Percentiles rank a stretch among this genome's conserved stretches.
These are phyloP conservation scores for Globisporangium nunn DNA, from an alignment of 352 stramenopile species.

Conservation along the genomic window DNA sequence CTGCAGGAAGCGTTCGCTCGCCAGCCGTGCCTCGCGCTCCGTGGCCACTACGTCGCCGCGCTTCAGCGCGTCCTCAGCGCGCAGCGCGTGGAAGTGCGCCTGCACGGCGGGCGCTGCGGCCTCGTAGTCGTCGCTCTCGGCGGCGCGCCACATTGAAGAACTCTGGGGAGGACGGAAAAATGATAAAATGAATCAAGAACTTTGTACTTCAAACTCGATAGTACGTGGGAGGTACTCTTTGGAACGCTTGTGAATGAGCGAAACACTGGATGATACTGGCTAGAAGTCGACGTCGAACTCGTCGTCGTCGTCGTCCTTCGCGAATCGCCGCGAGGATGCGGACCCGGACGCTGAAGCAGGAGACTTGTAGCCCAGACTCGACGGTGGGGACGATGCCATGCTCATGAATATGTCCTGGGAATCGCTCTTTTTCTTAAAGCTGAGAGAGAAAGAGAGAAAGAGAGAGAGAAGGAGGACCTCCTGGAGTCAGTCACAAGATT, in stretches of 20 bases:
- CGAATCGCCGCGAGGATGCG: neutral
- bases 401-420: constrained; percentile 49
- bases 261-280: neutral
- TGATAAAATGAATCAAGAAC: neutral
- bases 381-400: constrained; percentile 57
- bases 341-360: neutral
- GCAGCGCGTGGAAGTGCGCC: constrained; percentile 74
- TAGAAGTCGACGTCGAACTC: constrained; percentile 67
- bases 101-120: constrained; percentile 63
- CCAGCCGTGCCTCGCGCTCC: constrained; percentile 63
- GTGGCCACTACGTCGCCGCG: constrained; percentile 42
- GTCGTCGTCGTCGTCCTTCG: constrained; percentile 28
- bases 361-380: constrained; percentile 68
- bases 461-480: neutral
- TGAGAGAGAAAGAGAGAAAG: constrained; percentile 6
- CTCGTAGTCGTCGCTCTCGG: constrained; percentile 64
- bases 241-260: too few relatives aligned
- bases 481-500: constrained; percentile 2
- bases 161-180: neutral
- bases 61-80: constrained; percentile 52
- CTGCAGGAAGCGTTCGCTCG: constrained; percentile 62
- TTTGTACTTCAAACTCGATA: too few relatives aligned
- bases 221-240: too few relatives aligned
- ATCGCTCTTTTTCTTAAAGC: constrained; percentile 43
- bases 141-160: neutral